phyloP scores from a whole-genome alignment of 1,284 basidiomycete genomes.

The Melampsora americana region DNA sequence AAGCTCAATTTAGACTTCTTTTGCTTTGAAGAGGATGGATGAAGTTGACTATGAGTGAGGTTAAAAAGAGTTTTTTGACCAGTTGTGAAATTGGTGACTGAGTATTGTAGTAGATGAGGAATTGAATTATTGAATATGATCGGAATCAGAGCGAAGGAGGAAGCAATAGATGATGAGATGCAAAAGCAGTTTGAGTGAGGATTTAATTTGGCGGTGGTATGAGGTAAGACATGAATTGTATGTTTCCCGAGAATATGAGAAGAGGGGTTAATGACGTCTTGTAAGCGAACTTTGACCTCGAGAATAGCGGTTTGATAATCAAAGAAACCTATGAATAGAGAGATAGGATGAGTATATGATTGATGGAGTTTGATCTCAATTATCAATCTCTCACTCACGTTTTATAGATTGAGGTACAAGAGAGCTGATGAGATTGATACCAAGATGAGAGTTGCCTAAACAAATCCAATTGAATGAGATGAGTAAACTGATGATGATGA shows the following conservation, averaged over 20 bases:
- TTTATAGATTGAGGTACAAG: constrained; percentile 44
- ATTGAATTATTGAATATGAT: constrained; percentile 47
- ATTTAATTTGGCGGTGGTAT: constrained; percentile 46
- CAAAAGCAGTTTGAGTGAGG: constrained; percentile 43
- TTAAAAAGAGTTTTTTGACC: constrained; percentile 35
- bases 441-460: constrained; percentile 45
- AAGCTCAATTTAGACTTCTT: constrained; percentile 42
- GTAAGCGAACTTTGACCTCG: constrained; percentile 46
- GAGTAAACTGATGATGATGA: constrained; percentile 32
- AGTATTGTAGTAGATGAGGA: constrained; percentile 47
- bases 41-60: constrained; percentile 34
- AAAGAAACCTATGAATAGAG: constrained; percentile 24
- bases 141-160: constrained; percentile 44
- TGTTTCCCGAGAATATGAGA: constrained; percentile 47
- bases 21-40: constrained; percentile 18
- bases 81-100: constrained; percentile 43
- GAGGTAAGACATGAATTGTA: constrained; percentile 48
- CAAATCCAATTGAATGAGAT: constrained; percentile 45
- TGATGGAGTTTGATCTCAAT: not conserved
- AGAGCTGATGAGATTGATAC: constrained; percentile 19
- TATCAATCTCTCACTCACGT: constrained; percentile 33
- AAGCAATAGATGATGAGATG: constrained; percentile 32
- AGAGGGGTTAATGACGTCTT: constrained; percentile 45
- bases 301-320: constrained; percentile 47
- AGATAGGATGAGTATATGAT: not conserved